These are phyloP conservation scores for Exophiala bonariae DNA, from an alignment of 2,329 filamentous ascomycete species.

Conservation along the genomic window DNA sequence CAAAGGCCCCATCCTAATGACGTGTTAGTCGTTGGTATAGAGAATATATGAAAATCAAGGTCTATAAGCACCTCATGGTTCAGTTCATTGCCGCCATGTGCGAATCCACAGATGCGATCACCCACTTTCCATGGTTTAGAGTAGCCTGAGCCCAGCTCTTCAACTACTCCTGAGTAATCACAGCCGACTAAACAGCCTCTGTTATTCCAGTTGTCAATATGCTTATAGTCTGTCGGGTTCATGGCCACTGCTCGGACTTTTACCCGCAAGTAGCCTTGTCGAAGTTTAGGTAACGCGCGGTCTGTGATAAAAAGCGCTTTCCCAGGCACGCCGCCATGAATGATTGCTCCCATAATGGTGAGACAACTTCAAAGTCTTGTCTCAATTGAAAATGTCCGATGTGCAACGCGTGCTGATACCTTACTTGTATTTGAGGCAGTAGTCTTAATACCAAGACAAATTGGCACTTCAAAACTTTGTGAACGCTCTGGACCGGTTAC, in stretches of 20 bases:
- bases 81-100: conserved; percentile 33
- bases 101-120: conserved; percentile 38
- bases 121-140: conserved; percentile 29
- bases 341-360: conserved; percentile 41
- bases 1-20: conserved; percentile 37
- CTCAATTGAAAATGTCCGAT: too few relatives aligned
- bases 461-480: too few relatives aligned
- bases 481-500: too few relatives aligned
- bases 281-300: conserved; percentile 41
- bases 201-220: conserved; percentile 18
- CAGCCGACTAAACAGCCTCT: conserved; percentile 38
- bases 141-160: conserved; percentile 16
- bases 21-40: too few relatives aligned
- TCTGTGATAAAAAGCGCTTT: conserved; percentile 31
- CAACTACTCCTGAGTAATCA: conserved; percentile 34
- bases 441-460: too few relatives aligned
- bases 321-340: conserved; percentile 28
- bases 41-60: too few relatives aligned
- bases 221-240: conserved; percentile 11
- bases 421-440: too few relatives aligned
- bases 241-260: conserved; percentile 7
- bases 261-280: conserved; percentile 40
- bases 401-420: too few relatives aligned
- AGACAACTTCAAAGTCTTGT: too few relatives aligned
- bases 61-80: too few relatives aligned